These are phyloP conservation scores for Hanseniaspora lindneri DNA, from an alignment of 805 yeast genomes.

Conservation along the genomic window DNA sequence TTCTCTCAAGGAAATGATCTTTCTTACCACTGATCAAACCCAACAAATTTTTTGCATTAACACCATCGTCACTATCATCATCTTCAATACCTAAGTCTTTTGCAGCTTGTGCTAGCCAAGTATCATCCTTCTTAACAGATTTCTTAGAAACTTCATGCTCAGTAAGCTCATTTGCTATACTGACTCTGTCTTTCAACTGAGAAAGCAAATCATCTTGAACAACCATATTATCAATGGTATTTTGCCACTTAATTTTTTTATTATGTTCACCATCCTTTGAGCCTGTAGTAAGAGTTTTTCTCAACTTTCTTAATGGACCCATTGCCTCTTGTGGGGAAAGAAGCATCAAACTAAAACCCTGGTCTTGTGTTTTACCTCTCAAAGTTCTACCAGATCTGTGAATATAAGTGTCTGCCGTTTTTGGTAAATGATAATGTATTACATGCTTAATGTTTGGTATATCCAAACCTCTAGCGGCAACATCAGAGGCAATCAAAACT, in stretches of 20 bases:
- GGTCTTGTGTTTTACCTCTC: slow-evolving; percentile 47
- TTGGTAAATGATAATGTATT: slow-evolving; percentile 87
- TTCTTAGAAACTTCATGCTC: slow-evolving; percentile 54
- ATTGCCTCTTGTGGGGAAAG: slow-evolving; percentile 90
- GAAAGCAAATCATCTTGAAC: slow-evolving; percentile 62
- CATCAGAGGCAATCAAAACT: slow-evolving; percentile 86
- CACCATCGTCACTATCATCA: slow-evolving; percentile 44
- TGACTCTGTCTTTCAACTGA: slow-evolving; percentile 58
- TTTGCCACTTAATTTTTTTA: slow-evolving; percentile 33
- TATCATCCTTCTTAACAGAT: slow-evolving; percentile 52
- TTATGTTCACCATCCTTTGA: slow-evolving; percentile 15
- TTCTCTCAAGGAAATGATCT: slow-evolving; percentile 41
- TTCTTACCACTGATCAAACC: slow-evolving; percentile 41
- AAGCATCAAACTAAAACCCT: slow-evolving; percentile 89
- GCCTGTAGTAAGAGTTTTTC: slow-evolving; percentile 40
- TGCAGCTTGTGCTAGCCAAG: slow-evolving; percentile 84
- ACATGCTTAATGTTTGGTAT: slow-evolving; percentile 85
- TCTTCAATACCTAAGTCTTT: slow-evolving; percentile 80
- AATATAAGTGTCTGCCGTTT: slow-evolving; percentile 86
- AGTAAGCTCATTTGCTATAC: slow-evolving; percentile 60
- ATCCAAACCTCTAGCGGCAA: slow-evolving; percentile 96
- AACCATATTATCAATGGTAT: slow-evolving; percentile 56
- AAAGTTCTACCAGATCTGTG: slow-evolving; percentile 99
- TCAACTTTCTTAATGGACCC: slow-evolving; percentile 70
- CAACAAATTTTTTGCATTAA: slow-evolving; percentile 7